Evolutionary conservation across 257 asterid species (phyloP), one percentile per base, ranked within the genome.

Genomic region (Fraxinus anomala): DNA sequence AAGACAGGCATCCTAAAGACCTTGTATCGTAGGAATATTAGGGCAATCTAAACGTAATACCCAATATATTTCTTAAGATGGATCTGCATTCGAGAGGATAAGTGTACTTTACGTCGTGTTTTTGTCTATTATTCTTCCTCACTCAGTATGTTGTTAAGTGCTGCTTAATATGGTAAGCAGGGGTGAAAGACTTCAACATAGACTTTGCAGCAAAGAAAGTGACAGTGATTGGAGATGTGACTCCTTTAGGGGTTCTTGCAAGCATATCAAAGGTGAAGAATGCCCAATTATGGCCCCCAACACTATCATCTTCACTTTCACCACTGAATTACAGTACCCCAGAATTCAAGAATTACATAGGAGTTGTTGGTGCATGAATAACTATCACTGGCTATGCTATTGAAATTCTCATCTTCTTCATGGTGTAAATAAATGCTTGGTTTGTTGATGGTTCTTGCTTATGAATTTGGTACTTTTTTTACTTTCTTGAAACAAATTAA

Each of bases 211-310:
- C 95, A 0, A 94, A 92, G 82, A 92, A 90, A 81, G 92, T 94
- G 81, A 92, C 94, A 1, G 92, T 94, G 47, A 84, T 80, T 0
- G 98, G 98, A 23, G 87, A 89, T 2, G 85, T 94, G 54, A 89
- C 97, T 1, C 92, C 97, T 34, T 49, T 84, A 30, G 95, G 83
- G 67, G 97, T 90, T 33, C 91, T 93, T 2, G 89, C 93, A 4
- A 94, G 96, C 81, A 86, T 94, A 77, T 92, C 96, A 0, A 94
- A 94, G 84, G 98, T 94, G 76, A 94, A 94, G 82, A 90, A 80
- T 77, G 98, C 98, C 0, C 96, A 94, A 34, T 84, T 94, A 1
- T 92, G 91, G 97, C 39, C 89, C 9, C 97, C 96, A 12, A 59
- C 87, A 13, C 34, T 81, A 23, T 36, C 86, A 47, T 81, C 88